phyloP scores from a whole-genome alignment of 129 eudicot genomes.

The Saposhnikovia divaricata region DNA sequence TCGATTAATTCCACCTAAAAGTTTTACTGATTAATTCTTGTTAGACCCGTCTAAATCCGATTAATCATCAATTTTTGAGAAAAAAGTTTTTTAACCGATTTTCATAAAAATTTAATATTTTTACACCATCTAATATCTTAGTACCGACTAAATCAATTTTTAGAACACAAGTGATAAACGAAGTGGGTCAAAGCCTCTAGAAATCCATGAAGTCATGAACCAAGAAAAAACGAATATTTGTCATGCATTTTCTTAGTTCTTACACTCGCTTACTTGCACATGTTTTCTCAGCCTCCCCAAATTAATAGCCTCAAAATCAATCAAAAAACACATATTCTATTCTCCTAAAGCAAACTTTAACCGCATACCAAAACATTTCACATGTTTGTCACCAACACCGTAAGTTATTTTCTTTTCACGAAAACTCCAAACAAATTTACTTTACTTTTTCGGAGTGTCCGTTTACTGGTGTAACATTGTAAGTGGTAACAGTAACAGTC shows the following conservation, averaged over 20 bases:
- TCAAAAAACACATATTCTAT: not conserved
- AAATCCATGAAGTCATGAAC: not conserved
- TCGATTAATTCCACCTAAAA: too few relatives aligned
- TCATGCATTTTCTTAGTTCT: constrained; percentile 4
- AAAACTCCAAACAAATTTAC: not conserved
- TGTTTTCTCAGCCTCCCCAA: not conserved
- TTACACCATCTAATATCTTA: too few relatives aligned
- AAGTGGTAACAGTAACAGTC: not conserved
- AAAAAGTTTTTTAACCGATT: too few relatives aligned
- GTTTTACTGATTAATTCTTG: too few relatives aligned
- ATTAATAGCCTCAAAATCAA: not conserved
- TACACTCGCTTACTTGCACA: not conserved
- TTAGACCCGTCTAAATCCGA: too few relatives aligned
- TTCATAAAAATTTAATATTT: too few relatives aligned
- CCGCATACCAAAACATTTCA: not conserved
- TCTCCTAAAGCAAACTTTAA: not conserved
- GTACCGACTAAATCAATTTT: too few relatives aligned
- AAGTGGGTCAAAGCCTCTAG: not conserved
- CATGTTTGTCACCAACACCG: not conserved
- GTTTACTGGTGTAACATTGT: not conserved
- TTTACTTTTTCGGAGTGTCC: not conserved
- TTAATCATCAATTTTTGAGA: too few relatives aligned
- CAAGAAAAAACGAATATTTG: not conserved
- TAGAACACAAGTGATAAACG: not conserved
- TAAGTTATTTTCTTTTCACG: not conserved